Percentiles rank a stretch among this genome's conserved stretches.
Conservation (phyloP, 805 yeast species). For the Ascoidea rubescens region DNA sequence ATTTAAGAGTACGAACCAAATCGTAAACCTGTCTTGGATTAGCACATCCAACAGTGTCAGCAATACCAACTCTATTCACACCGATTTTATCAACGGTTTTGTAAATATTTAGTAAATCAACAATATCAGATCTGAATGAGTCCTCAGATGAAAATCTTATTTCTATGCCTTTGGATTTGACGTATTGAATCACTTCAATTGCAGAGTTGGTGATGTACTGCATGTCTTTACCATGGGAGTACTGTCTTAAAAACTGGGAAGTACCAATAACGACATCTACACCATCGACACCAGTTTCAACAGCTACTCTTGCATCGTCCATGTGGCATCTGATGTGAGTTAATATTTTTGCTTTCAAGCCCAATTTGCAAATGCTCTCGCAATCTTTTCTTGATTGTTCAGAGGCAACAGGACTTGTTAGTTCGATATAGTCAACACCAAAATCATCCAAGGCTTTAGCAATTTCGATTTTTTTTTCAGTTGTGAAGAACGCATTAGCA, state of each 20-base stretch:
- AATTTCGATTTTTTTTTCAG: conserved; percentile 91
- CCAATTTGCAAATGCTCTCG: conserved; percentile 96
- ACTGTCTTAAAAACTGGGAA: conserved; percentile 86
- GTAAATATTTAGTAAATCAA: conserved; percentile 87
- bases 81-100: conserved; percentile 95
- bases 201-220: conserved; percentile 93
- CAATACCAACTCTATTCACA: conserved; percentile 97
- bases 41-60: conserved; percentile 98
- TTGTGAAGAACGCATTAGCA: conserved; percentile 90
- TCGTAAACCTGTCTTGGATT: conserved; percentile 98
- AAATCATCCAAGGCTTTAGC: conserved; percentile 96
- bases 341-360: conserved; percentile 86
- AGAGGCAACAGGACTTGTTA: conserved; percentile 95
- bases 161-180: conserved; percentile 92
- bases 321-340: conserved; percentile 97
- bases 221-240: conserved; percentile 98
- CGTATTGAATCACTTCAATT: conserved; percentile 92
- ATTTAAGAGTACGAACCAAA: conserved; percentile 81
- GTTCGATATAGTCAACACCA: conserved; percentile 95
- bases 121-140: conserved; percentile 93
- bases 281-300: conserved; percentile 97
- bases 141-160: conserved; percentile 95
- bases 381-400: conserved; percentile 89
- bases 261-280: conserved; percentile 98
- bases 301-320: conserved; percentile 98